Percentiles rank a stretch among this genome's conserved stretches.
Conservation (phyloP, 2,329 filamentous ascomycete genomes). For the Aspergillus sp. region DNA sequence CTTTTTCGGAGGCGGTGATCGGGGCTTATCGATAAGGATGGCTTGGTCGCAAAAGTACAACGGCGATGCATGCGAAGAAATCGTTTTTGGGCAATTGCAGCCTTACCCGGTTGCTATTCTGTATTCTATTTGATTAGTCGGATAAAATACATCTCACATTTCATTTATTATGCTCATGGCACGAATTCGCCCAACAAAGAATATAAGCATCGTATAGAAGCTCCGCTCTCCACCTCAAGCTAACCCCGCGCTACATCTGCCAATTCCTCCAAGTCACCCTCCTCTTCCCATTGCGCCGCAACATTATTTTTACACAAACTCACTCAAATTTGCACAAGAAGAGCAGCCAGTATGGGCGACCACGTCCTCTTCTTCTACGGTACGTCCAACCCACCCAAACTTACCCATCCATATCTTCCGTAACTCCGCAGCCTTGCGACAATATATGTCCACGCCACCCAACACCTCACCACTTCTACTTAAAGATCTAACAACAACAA, state of each 20-base stretch:
- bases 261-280: neutral
- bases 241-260: neutral
- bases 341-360: constrained; percentile 39
- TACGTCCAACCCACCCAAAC: constrained; percentile 22
- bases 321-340: neutral
- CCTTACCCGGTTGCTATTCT: neutral
- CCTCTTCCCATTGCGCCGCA: neutral
- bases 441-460: neutral
- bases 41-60: neutral
- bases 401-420: neutral
- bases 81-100: neutral
- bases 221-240: neutral
- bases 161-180: neutral
- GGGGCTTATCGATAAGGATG: constrained; percentile 23
- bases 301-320: neutral
- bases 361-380: constrained; percentile 66
- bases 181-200: too few relatives aligned
- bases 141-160: too few relatives aligned
- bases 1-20: constrained; percentile 20
- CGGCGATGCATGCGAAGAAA: neutral
- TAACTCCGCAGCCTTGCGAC: neutral
- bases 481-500: constrained; percentile 2
- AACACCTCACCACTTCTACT: neutral
- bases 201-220: neutral
- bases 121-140: neutral